These are phyloP conservation scores for Rhinocladiella similis DNA, from an alignment of 2,329 filamentous ascomycete species.

Conservation along the genomic window DNA sequence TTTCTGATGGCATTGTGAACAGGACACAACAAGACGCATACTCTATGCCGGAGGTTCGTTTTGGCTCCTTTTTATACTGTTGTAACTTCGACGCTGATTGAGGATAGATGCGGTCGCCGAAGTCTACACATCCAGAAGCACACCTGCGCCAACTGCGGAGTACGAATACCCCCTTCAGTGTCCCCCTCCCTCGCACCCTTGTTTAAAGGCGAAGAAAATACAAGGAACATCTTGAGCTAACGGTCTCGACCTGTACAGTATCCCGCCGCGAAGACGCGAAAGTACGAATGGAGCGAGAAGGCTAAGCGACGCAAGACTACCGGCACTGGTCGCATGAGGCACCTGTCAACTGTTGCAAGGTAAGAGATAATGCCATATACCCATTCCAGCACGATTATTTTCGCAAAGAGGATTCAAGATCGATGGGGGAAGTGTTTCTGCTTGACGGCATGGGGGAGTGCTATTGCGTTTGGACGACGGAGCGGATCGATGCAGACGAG, in stretches of 20 bases:
- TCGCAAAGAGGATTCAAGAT: neutral
- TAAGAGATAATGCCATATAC: constrained; percentile 10
- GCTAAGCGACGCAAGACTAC: constrained; percentile 99
- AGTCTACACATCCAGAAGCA: constrained; percentile 99
- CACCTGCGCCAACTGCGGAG: constrained; percentile 89
- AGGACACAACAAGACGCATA: constrained; percentile 93
- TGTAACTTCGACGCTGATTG: constrained; percentile 22
- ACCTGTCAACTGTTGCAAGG: constrained; percentile 87
- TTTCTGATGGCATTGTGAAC: constrained; percentile 15
- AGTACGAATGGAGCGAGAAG: constrained; percentile 99
- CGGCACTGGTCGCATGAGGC: constrained; percentile 92
- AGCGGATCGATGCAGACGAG: neutral
- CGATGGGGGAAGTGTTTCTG: neutral
- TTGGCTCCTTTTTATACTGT: constrained; percentile 43
- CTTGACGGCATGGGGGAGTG: neutral
- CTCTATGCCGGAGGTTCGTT: constrained; percentile 97
- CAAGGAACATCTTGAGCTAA: constrained; percentile 4
- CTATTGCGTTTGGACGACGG: neutral
- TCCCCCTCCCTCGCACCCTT: neutral
- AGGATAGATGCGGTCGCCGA: constrained; percentile 65
- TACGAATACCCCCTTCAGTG: constrained; percentile 8
- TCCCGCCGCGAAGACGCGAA: constrained; percentile 93
- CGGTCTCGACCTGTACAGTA: constrained; percentile 50
- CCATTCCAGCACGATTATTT: neutral
- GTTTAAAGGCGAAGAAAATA: neutral